Percentiles rank a stretch among this genome's conserved stretches.
phyloP scores from a whole-genome alignment of 75 land plant species.

The Cunninghamia lanceolata region DNA sequence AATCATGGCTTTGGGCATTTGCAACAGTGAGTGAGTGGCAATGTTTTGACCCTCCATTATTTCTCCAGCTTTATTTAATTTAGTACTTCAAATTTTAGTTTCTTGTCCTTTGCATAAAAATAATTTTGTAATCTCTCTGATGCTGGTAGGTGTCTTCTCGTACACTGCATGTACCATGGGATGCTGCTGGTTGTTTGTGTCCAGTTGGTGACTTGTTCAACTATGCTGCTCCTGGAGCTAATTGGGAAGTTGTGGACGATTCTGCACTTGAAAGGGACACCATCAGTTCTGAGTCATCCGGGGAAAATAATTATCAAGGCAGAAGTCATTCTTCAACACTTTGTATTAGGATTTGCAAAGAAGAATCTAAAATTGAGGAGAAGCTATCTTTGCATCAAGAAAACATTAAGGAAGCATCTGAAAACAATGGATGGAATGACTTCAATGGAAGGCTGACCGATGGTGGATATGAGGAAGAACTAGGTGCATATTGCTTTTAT shows the following conservation, averaged over 20 bases:
- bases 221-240: conserved; percentile 70
- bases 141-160: conserved; percentile 69
- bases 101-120: not conserved
- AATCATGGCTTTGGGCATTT: conserved; percentile 94
- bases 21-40: conserved; percentile 69
- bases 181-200: conserved; percentile 91
- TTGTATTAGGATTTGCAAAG: not conserved
- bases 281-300: not conserved
- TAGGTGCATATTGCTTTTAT: conserved; percentile 79
- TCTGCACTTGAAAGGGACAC: not conserved
- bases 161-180: conserved; percentile 91
- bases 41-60: not conserved
- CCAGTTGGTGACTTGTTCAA: conserved; percentile 95
- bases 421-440: not conserved
- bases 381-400: conserved; percentile 3
- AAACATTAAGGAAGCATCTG: not conserved
- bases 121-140: not conserved
- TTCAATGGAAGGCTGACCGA: conserved; percentile 61
- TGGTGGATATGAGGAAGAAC: conserved; percentile 64
- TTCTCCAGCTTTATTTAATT: not conserved
- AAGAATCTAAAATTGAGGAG: not conserved
- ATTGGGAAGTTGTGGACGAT: not conserved
- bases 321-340: not conserved
- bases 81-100: not conserved
- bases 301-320: not conserved